phyloP scores from a whole-genome alignment of 345 rosid species.

The Passiflora organensis region DNA sequence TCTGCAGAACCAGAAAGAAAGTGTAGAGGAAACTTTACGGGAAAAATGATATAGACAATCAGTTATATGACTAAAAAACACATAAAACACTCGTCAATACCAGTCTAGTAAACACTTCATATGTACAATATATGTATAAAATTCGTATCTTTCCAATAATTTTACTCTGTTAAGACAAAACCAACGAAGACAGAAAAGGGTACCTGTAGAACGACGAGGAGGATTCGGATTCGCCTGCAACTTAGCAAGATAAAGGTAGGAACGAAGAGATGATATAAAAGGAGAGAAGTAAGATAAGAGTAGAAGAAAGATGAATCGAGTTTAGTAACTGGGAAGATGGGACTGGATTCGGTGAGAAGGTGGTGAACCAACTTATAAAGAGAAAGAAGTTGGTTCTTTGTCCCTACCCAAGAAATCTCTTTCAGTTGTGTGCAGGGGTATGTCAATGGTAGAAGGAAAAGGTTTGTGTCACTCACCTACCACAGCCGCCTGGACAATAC shows the following conservation, averaged over 20 bases:
- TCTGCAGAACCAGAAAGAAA: too few relatives aligned
- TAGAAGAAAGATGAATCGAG: too few relatives aligned
- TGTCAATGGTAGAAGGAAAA: not conserved
- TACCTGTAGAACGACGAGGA: not conserved
- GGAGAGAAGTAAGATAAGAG: not conserved
- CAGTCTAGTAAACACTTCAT: too few relatives aligned
- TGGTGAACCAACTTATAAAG: not conserved
- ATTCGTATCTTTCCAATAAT: too few relatives aligned
- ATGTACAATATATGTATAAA: too few relatives aligned
- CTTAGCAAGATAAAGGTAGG: not conserved
- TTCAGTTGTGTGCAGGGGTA: not conserved
- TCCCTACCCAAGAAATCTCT: not conserved
- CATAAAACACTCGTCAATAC: too few relatives aligned
- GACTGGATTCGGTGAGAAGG: not conserved
- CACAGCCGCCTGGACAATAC: not conserved
- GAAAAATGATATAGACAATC: too few relatives aligned
- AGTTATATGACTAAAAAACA: too few relatives aligned
- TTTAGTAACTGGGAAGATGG: not conserved
- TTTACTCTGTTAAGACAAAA: not conserved
- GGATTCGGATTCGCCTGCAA: not conserved
- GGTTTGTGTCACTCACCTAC: constrained; percentile 22
- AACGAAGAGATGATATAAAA: not conserved
- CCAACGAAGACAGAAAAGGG: not conserved
- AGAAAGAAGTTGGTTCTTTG: not conserved
- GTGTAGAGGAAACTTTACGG: too few relatives aligned